Percentiles rank a stretch among this genome's conserved stretches.
Evolutionary conservation across 169 alveolate species (phyloP).

Genomic region (Plasmodium knowlesi): DNA sequence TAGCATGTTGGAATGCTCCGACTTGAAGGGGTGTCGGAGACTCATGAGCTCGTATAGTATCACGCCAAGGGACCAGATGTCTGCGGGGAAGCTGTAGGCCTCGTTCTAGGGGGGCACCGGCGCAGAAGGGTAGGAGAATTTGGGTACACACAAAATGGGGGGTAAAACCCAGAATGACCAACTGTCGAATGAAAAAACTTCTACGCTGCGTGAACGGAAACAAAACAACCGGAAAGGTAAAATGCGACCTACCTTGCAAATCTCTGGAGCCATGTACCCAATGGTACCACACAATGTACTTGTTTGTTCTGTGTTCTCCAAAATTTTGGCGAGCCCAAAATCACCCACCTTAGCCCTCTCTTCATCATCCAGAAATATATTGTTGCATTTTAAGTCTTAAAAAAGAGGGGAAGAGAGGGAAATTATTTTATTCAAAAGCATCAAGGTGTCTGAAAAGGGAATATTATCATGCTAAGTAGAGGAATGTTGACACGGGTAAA

Average conservation of each 20-base stretch:
- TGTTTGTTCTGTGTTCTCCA: conserved; percentile 69
- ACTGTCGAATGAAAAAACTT: neutral
- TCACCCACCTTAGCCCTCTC: conserved; percentile 75
- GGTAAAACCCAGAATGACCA: neutral
- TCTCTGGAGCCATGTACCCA: conserved; percentile 77
- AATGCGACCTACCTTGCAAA: conserved; percentile 50
- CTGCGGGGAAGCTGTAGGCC: conserved; percentile 69
- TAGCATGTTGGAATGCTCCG: conserved; percentile 50
- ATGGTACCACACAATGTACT: conserved; percentile 75
- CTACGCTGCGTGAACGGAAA: neutral
- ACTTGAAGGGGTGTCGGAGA: conserved; percentile 72
- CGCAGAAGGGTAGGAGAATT: neutral
- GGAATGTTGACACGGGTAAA: neutral
- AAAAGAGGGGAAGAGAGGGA: neutral
- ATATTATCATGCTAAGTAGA: neutral
- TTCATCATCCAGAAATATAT: conserved; percentile 74
- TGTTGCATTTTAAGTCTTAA: conserved; percentile 73
- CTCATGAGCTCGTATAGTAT: conserved; percentile 71
- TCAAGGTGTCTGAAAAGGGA: neutral
- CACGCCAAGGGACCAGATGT: conserved; percentile 76
- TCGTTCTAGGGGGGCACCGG: conserved; percentile 8
- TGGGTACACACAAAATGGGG: neutral
- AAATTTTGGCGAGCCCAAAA: conserved; percentile 69
- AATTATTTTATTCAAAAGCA: neutral
- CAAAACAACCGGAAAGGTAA: neutral